Percentiles rank a stretch among this genome's conserved stretches.
Conservation (phyloP, 1,284 basidiomycete species). For the Ceratobasidium papillatum region DNA sequence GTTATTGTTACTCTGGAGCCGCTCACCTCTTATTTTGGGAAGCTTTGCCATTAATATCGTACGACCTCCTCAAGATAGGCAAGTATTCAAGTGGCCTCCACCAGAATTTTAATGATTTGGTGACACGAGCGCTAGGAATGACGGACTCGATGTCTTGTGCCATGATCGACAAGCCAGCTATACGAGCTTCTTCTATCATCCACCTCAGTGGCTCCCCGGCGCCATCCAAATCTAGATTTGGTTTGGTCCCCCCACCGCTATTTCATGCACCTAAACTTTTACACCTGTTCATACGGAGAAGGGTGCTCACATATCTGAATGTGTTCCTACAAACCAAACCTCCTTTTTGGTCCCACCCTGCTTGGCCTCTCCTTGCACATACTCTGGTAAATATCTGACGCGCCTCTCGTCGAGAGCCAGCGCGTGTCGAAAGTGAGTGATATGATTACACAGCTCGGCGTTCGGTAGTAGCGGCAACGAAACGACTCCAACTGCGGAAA, state of each 20-base stretch:
- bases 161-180: constrained; percentile 37
- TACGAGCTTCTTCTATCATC: constrained; percentile 46
- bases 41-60: background rate
- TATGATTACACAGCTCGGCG: constrained; percentile 47
- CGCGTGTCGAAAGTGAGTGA: constrained; percentile 56
- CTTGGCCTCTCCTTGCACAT: constrained; percentile 39
- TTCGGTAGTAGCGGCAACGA: constrained; percentile 48
- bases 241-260: constrained; percentile 46
- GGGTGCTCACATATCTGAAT: constrained; percentile 51
- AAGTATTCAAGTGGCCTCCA: constrained; percentile 9
- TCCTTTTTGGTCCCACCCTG: constrained; percentile 46
- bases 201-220: constrained; percentile 42
- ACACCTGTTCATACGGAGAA: background rate
- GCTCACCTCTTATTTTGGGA: background rate
- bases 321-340: constrained; percentile 53
- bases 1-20: background rate
- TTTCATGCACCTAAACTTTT: background rate
- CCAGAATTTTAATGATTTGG: background rate
- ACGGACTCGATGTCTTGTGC: background rate
- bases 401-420: constrained; percentile 56
- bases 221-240: constrained; percentile 41
- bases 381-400: constrained; percentile 57
- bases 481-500: constrained; percentile 53
- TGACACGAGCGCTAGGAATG: background rate
- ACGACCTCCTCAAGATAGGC: background rate